These are phyloP conservation scores for Boletus rubroflammeus DNA, from an alignment of 768 basidiomycete genomes.

Conservation along the genomic window DNA sequence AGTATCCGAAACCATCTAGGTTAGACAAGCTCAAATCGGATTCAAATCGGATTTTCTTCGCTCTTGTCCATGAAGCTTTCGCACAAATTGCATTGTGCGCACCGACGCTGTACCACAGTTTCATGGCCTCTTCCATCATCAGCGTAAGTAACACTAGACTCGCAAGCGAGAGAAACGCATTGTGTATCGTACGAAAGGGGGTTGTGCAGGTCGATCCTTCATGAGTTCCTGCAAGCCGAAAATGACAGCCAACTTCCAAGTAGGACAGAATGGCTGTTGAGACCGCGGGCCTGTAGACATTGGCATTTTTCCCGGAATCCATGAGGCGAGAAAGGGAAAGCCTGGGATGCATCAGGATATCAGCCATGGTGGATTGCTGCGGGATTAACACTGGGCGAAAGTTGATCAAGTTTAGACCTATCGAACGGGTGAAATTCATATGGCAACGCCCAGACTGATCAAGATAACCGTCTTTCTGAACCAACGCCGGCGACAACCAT, in stretches of 20 bases:
- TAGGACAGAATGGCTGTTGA: conserved; percentile 68
- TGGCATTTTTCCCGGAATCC: conserved; percentile 74
- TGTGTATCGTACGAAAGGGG: conserved; percentile 83
- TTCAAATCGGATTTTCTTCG: conserved; percentile 39
- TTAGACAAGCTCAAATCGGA: conserved; percentile 1
- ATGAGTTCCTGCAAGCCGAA: conserved; percentile 80
- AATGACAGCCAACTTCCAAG: conserved; percentile 76
- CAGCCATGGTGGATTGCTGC: conserved; percentile 2
- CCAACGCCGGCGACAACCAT: too few relatives aligned
- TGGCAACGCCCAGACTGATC: not conserved
- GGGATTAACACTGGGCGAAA: not conserved
- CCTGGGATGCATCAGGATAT: not conserved
- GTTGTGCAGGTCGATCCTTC: conserved; percentile 63
- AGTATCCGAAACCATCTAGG: conserved; percentile 50
- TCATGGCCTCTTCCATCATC: conserved; percentile 83
- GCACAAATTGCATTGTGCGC: conserved; percentile 73
- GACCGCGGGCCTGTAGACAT: conserved; percentile 73
- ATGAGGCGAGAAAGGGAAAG: conserved; percentile 46
- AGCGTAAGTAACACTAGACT: conserved; percentile 73
- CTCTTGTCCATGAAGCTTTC: conserved; percentile 75
- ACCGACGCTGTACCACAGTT: conserved; percentile 68
- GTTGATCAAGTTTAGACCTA: not conserved
- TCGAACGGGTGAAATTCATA: not conserved
- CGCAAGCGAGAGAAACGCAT: conserved; percentile 78
- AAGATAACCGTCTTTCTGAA: too few relatives aligned